These are phyloP conservation scores for Coemansia sp. DNA, from an alignment of 192 early-diverging fungal species.

Conservation along the genomic window DNA sequence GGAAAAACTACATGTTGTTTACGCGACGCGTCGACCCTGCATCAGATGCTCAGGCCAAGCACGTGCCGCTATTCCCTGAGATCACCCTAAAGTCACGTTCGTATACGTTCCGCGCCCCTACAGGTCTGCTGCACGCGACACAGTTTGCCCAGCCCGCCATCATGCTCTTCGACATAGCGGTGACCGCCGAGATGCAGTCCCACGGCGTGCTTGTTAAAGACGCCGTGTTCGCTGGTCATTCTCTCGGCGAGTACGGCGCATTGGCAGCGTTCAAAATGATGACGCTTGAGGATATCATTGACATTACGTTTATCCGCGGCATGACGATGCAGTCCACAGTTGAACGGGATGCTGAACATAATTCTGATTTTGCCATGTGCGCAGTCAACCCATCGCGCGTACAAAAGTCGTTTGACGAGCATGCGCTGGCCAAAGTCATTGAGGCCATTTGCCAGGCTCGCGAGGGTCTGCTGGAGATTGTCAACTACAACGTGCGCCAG, in stretches of 20 bases:
- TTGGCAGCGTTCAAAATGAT: slow-evolving; percentile 80
- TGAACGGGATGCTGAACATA: slow-evolving; percentile 66
- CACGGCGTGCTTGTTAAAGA: slow-evolving; percentile 78
- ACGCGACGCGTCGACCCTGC: slow-evolving; percentile 2
- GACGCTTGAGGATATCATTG: slow-evolving; percentile 76
- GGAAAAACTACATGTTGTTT: slow-evolving; percentile 71
- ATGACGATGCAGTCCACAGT: slow-evolving; percentile 98
- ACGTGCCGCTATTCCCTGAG: slow-evolving; percentile 77
- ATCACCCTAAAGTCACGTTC: slow-evolving; percentile 66
- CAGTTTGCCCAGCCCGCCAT: slow-evolving; percentile 95
- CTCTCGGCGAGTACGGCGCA: slow-evolving; percentile 93
- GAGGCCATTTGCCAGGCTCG: slow-evolving; percentile 61
- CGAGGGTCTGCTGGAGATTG: slow-evolving; percentile 82
- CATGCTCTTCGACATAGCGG: slow-evolving; percentile 82
- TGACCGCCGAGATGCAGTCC: slow-evolving; percentile 75
- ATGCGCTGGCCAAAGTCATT: slow-evolving; percentile 60
- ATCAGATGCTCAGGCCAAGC: background rate
- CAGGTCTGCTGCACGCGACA: slow-evolving; percentile 85
- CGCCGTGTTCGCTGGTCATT: slow-evolving; percentile 86
- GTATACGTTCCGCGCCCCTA: slow-evolving; percentile 82
- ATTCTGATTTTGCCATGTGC: slow-evolving; percentile 93
- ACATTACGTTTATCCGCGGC: slow-evolving; percentile 94
- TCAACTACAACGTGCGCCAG: slow-evolving; percentile 97
- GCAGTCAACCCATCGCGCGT: slow-evolving; percentile 92
- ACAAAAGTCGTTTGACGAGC: slow-evolving; percentile 70